Conservation (phyloP, 2,329 filamentous ascomycete genomes). For the Colletotrichum tabaci region DNA sequence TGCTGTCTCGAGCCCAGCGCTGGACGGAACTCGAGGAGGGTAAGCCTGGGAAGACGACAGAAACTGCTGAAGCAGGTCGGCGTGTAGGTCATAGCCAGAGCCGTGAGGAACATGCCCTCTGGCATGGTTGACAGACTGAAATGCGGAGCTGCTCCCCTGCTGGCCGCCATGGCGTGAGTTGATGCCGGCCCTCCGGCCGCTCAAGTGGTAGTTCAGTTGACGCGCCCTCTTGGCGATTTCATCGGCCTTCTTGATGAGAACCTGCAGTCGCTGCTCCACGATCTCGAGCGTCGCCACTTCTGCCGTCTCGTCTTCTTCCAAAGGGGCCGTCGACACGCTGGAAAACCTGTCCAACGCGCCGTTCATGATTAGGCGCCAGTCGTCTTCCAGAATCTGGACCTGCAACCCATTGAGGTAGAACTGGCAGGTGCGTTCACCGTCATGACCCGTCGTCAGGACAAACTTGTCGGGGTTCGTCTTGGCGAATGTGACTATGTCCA, state of each 20-base stretch:
- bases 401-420: conserved; percentile 86
- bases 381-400: conserved; percentile 89
- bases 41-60: conserved; percentile 47
- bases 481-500: conserved; percentile 89
- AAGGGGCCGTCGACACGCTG: conserved; percentile 83
- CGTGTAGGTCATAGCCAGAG: conserved; percentile 64
- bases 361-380: conserved; percentile 87
- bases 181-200: conserved; percentile 81
- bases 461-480: conserved; percentile 86
- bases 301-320: conserved; percentile 88
- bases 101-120: conserved; percentile 47
- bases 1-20: conserved; percentile 43
- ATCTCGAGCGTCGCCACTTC: conserved; percentile 89
- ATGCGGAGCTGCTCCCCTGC: conserved; percentile 54
- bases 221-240: conserved; percentile 75
- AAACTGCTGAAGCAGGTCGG: conserved; percentile 71
- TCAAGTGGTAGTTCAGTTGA: conserved; percentile 85
- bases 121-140: conserved; percentile 53
- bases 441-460: conserved; percentile 76
- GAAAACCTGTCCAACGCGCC: conserved; percentile 82
- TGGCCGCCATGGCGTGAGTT: conserved; percentile 70
- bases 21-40: conserved; percentile 38
- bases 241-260: conserved; percentile 86
- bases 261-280: conserved; percentile 81
- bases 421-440: conserved; percentile 81